phyloP scores from a whole-genome alignment of 1,139 yeast species.

The Magnusiomyces tetraspermus region DNA sequence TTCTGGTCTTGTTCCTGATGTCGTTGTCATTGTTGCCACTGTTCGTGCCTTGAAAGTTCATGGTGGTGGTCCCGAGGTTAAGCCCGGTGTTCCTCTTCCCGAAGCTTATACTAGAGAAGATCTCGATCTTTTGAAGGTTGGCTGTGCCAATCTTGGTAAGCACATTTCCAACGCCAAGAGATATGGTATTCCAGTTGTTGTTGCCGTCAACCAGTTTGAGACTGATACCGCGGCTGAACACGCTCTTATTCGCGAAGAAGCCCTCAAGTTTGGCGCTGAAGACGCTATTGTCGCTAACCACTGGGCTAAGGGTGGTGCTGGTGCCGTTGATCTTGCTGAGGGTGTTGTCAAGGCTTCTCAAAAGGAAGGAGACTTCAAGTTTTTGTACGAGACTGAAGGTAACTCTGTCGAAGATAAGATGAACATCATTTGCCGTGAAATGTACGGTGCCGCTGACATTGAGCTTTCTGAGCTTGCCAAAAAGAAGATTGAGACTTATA shows the following conservation, averaged over 20 bases:
- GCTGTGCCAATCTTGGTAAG: conserved; percentile 84
- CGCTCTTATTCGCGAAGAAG: conserved; percentile 70
- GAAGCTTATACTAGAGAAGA: conserved; percentile 79
- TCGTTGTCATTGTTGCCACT: conserved; percentile 91
- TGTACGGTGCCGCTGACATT: conserved; percentile 92
- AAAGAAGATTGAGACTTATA: conserved; percentile 72
- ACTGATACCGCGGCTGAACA: conserved; percentile 80
- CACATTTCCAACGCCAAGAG: conserved; percentile 80
- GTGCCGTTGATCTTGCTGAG: conserved; percentile 80
- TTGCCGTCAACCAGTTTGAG: conserved; percentile 82
- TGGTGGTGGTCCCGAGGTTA: conserved; percentile 98
- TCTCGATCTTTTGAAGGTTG: conserved; percentile 69
- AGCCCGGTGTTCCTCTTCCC: conserved; percentile 89
- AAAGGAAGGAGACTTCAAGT: conserved; percentile 47
- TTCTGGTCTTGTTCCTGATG: conserved; percentile 84
- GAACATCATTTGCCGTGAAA: conserved; percentile 68
- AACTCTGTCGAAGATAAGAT: conserved; percentile 76
- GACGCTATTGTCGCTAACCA: conserved; percentile 94
- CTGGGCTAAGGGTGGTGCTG: conserved; percentile 97
- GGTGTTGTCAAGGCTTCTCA: conserved; percentile 74
- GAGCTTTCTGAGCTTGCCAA: conserved; percentile 82
- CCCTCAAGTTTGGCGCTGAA: conserved; percentile 86
- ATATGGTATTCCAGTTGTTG: conserved; percentile 90
- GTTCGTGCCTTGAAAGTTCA: conserved; percentile 95
- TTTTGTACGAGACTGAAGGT: conserved; percentile 62